These are phyloP conservation scores for Hypoxylon perforatum DNA, from an alignment of 495 filamentous ascomycete species.

Conservation along the genomic window DNA sequence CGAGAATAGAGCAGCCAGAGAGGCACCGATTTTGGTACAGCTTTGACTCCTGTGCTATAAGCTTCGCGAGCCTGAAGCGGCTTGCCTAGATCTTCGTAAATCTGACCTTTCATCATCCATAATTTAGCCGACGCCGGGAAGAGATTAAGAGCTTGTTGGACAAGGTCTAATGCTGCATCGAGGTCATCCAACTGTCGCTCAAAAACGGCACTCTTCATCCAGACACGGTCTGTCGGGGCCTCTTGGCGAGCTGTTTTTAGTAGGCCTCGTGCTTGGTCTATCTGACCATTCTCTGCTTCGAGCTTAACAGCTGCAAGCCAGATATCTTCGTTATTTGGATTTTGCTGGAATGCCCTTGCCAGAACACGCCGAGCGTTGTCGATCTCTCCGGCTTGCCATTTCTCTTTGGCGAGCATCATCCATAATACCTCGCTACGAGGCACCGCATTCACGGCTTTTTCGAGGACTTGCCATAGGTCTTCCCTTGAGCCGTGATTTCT, in stretches of 20 bases:
- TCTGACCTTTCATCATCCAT: slow-evolving; percentile 99
- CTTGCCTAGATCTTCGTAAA: slow-evolving; percentile 84
- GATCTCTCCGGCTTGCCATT: slow-evolving; percentile 85
- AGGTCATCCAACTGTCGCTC: slow-evolving; percentile 84
- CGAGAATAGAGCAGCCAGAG: slow-evolving; percentile 90
- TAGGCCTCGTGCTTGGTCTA: slow-evolving; percentile 81
- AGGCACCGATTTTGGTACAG: slow-evolving; percentile 81
- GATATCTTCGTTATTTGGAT: slow-evolving; percentile 95
- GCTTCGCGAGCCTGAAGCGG: slow-evolving; percentile 89
- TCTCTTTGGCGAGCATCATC: slow-evolving; percentile 95
- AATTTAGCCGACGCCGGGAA: slow-evolving; percentile 90
- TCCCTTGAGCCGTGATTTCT: slow-evolving; percentile 89
- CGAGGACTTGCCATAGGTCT: slow-evolving; percentile 82
- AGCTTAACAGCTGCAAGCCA: slow-evolving; percentile 96
- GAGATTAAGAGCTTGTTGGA: slow-evolving; percentile 85
- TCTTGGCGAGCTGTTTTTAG: slow-evolving; percentile 82
- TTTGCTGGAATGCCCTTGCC: slow-evolving; percentile 88
- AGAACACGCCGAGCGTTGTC: slow-evolving; percentile 87
- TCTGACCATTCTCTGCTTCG: slow-evolving; percentile 85
- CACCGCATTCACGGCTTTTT: slow-evolving; percentile 93
- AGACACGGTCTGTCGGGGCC: slow-evolving; percentile 93
- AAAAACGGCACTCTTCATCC: slow-evolving; percentile 93
- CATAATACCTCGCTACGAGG: slow-evolving; percentile 90
- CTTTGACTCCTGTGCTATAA: slow-evolving; percentile 87
- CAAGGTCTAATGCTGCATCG: slow-evolving; percentile 84